Base-by-base conservation (phyloP, 495 filamentous ascomycete genomes). In the Chaetomium cochliodes region DNA sequence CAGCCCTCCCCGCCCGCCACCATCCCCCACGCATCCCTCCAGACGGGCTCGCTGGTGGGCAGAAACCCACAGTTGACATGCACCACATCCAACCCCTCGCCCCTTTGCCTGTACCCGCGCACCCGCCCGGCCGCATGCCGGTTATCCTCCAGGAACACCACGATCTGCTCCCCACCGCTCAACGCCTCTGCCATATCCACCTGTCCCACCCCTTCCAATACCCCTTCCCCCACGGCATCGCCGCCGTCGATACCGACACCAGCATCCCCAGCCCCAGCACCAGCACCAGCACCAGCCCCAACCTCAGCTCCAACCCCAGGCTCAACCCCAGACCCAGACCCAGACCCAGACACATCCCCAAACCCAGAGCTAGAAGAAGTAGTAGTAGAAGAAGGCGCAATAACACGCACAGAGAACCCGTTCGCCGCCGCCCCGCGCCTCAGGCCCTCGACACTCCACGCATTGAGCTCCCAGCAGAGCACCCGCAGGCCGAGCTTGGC, bases 31-130 rank as follows among this genome's bases (percentile, higher is more conserved):
- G 91, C 89, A 49, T 79, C 82, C 47, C 76, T 71, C 91, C 91
- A 97, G 42, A 82, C 84, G 3, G 63, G 65, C 22, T 77, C 71
- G 56, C 91, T 94, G 0, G 84, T 83, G 0, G 93, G 93, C 47
- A 97, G 66, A 57, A 93, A 77, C 0, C 93, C 93, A 59, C 90
- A 83, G 69, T 97, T 97, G 15, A 96, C 87, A 78, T 96, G 93
- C 25, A 70, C 37, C 50, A 81, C 70, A 30, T 74, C 58, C 55
- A 75, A 25, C 47, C 65, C 52, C 18, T 4, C 52, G 2, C 20
- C 9, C 3, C 46, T 0, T 3, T 50, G 4, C n/a, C 46, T 22
- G 4, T 3, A 50, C 46, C 8, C 70, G 63, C 56, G 41, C 11
- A 91, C 69, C 63, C 87, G 76, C 52, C 63, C 65, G 3, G 71